These are phyloP conservation scores for Podospora didyma DNA, from an alignment of 495 filamentous ascomycete species.

Conservation along the genomic window DNA sequence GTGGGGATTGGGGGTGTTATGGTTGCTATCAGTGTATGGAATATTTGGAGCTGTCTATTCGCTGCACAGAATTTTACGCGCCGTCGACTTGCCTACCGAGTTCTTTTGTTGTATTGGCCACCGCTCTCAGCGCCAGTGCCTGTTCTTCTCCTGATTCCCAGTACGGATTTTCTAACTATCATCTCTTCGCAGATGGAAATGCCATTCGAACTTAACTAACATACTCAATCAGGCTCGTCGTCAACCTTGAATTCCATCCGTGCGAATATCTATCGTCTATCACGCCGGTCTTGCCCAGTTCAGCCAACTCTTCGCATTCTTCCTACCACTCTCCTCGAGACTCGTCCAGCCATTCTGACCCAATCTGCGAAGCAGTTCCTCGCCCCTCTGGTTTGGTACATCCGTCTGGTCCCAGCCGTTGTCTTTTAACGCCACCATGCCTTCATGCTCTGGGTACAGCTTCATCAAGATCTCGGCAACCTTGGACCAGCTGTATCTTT, in stretches of 20 bases:
- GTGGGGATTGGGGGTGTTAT: too few species aligned
- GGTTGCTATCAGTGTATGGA: too few species aligned
- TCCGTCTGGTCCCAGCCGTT: slow-evolving; percentile 30
- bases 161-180: too few species aligned
- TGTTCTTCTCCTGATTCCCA: too few species aligned
- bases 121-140: too few species aligned
- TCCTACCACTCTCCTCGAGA: slow-evolving; percentile 31
- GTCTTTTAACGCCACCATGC: slow-evolving; percentile 20
- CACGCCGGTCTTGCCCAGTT: slow-evolving; percentile 10
- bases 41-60: too few species aligned
- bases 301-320: slow-evolving; percentile 23
- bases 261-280: slow-evolving; percentile 9
- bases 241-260: neutral
- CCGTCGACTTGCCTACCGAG: too few species aligned
- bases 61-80: too few species aligned
- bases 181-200: too few species aligned
- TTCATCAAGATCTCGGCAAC: slow-evolving; percentile 26
- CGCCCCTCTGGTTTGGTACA: slow-evolving; percentile 28
- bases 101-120: too few species aligned
- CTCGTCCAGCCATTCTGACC: slow-evolving; percentile 31
- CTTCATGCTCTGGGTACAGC: slow-evolving; percentile 24
- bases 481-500: slow-evolving; percentile 28
- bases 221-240: neutral
- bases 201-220: too few species aligned
- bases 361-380: slow-evolving; percentile 27